These are phyloP conservation scores for Simplicillium aogashimaense DNA, from an alignment of 2,329 filamentous ascomycete genomes.

Conservation along the genomic window DNA sequence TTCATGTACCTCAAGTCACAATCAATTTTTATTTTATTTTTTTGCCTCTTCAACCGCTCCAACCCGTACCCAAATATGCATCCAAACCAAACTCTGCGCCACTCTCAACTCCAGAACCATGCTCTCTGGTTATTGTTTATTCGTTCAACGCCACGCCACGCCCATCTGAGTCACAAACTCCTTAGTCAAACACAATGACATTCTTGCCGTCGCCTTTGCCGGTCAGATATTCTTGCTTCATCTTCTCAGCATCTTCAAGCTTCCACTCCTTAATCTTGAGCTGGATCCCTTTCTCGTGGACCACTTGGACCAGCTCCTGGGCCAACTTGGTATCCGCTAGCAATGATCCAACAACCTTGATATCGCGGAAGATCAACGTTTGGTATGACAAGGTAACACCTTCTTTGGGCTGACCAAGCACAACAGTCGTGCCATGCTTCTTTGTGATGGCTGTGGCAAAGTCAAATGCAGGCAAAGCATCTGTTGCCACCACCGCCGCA, in stretches of 20 bases:
- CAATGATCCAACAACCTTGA: constrained; percentile 7
- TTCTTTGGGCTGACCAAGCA: constrained; percentile 8
- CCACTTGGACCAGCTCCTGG: constrained; percentile 6
- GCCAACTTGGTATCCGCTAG: constrained; percentile 5
- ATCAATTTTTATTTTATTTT: no score
- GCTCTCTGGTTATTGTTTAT: no score
- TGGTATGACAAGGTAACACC: constrained; percentile 8
- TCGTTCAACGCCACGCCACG: no score
- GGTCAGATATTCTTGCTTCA: constrained; percentile 5
- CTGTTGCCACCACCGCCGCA: constrained; percentile 8
- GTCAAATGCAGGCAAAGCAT: constrained; percentile 7
- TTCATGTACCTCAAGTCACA: no score
- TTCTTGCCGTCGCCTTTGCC: constrained; percentile 8
- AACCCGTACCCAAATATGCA: no score
- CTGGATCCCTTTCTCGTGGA: constrained; percentile 5
- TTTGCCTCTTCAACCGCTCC: no score
- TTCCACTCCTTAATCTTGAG: constrained; percentile 8
- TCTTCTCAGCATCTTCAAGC: constrained; percentile 7
- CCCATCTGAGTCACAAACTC: no score
- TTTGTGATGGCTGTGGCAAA: constrained; percentile 6
- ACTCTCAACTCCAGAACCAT: no score
- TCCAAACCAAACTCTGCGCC: no score
- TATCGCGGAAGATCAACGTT: constrained; percentile 7
- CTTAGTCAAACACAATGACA: constrained; percentile 2
- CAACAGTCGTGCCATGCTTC: constrained; percentile 9